Conservation (phyloP, 192 early-diverging fungal species). For the Linnemannia elongata region DNA sequence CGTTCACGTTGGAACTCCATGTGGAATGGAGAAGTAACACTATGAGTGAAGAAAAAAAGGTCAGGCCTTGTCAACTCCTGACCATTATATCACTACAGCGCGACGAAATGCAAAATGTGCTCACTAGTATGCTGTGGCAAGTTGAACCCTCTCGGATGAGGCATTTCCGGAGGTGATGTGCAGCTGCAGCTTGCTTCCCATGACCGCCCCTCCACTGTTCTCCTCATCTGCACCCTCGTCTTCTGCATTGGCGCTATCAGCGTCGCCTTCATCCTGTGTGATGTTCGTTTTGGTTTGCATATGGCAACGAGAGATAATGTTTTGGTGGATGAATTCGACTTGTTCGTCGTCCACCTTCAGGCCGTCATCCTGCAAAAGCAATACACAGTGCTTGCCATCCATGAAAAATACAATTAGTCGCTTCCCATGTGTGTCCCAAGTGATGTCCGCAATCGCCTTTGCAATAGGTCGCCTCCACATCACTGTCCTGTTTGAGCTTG, state of each 20-base stretch:
- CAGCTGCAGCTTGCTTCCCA: slow-evolving; percentile 33
- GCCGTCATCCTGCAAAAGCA: slow-evolving; percentile 1
- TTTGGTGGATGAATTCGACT: slow-evolving; percentile 24
- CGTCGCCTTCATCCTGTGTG: slow-evolving; percentile 32
- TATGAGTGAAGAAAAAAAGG: background rate
- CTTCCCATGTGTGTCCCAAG: slow-evolving; percentile 20
- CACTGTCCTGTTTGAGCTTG: slow-evolving; percentile 17
- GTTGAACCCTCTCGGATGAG: slow-evolving; percentile 4
- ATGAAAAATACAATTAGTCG: slow-evolving; percentile 39
- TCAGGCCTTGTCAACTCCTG: background rate
- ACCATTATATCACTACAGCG: background rate
- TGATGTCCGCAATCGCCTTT: slow-evolving; percentile 39
- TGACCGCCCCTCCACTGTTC: background rate
- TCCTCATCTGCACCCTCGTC: slow-evolving; percentile 42
- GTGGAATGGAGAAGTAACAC: slow-evolving; percentile 42
- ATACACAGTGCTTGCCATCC: slow-evolving; percentile 49
- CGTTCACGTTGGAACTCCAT: slow-evolving; percentile 54
- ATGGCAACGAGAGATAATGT: slow-evolving; percentile 42
- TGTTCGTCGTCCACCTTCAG: slow-evolving; percentile 21
- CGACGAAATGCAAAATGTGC: background rate
- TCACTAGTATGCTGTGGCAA: slow-evolving; percentile 36
- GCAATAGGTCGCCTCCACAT: slow-evolving; percentile 42
- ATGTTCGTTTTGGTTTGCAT: slow-evolving; percentile 31
- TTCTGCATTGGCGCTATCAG: slow-evolving; percentile 25
- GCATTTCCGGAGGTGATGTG: slow-evolving; percentile 27